Evolutionary conservation across 1,284 basidiomycete genomes (phyloP).

Genomic region (Cryptococcus sp.): DNA sequence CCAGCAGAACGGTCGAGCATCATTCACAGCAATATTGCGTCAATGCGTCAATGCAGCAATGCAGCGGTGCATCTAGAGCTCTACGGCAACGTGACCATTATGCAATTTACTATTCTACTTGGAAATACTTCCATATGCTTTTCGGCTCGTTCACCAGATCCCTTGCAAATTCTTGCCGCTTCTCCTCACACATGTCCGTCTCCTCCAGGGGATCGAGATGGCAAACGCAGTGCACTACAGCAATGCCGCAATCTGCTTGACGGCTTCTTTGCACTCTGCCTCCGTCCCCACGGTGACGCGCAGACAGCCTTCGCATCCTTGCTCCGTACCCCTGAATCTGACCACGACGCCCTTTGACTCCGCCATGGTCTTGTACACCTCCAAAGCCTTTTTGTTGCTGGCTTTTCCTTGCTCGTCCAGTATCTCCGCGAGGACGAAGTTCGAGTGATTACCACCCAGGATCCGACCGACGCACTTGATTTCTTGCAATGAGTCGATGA

Average conservation of each 20-base stretch:
- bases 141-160: too few relatives aligned
- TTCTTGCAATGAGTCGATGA: slow-evolving; percentile 59
- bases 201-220: too few relatives aligned
- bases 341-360: slow-evolving; percentile 87
- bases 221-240: background rate
- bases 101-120: background rate
- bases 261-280: slow-evolving; percentile 70
- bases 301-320: slow-evolving; percentile 84
- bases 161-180: too few relatives aligned
- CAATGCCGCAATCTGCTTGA: slow-evolving; percentile 40
- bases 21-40: too few relatives aligned
- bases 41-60: too few relatives aligned
- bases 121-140: too few relatives aligned
- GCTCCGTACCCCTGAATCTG: slow-evolving; percentile 80
- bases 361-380: slow-evolving; percentile 80
- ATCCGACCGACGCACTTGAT: slow-evolving; percentile 68
- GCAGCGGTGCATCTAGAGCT: background rate
- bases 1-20: too few relatives aligned
- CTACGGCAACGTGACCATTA: background rate
- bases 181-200: too few relatives aligned
- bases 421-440: slow-evolving; percentile 86
- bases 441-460: slow-evolving; percentile 84
- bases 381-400: slow-evolving; percentile 69
- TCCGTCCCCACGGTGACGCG: slow-evolving; percentile 87
- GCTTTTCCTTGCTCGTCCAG: slow-evolving; percentile 61